Base-by-base conservation (phyloP, 225 moss, liverwort and hornwort species). In the Bryoerythrophyllum caledonicum region DNA sequence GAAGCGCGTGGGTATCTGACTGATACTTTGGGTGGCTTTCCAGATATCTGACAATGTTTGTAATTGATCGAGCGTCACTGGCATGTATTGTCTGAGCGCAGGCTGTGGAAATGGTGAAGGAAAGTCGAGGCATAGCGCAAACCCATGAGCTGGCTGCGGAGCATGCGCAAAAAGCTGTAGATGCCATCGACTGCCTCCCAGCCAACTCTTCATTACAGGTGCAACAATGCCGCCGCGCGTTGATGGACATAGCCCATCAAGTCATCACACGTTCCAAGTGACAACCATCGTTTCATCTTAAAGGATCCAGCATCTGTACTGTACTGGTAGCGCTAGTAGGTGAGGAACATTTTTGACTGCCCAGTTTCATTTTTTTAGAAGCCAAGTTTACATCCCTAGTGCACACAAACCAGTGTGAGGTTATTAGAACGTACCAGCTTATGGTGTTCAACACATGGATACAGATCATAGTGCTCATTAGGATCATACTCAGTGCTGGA, bases 71-170 rank as follows among this genome's bases (percentile, higher is more conserved):
- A 72, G 24, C 55, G 66, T 56, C 37, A 28, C 41, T 12, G 1
- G 1, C 1, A 40, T 46, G 52, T 69, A 13, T 65, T 23, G 69
- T 30, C 59, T 81, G 57, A 81, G 28, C 77, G 77, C 93, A 94
- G 97, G 93, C 93, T 67, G 79, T 91, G 78, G 90, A 94, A 73
- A 90, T 95, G 93, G 94, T 99, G 68, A 90, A 80, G 53, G 80
- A 84, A 60, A 97, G 96, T 71, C 76, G 79, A 38, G 94, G 94
- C 13, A 90, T 94, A 72, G 55, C 78, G 48, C 89, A 76, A 81
- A 99, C 97, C 26, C 91, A 90, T 28, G 82, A 90, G 72, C 78
- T 99, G 28, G 97, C 94, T 46, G 85, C 84, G 20, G 84, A 95
- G 52, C 97, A 95, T 86, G 94, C 88, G 8, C 82, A 83, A 60